Evolutionary conservation across 2,329 filamentous ascomycete genomes (phyloP).

Genomic region (Hypoxylon sp.): DNA sequence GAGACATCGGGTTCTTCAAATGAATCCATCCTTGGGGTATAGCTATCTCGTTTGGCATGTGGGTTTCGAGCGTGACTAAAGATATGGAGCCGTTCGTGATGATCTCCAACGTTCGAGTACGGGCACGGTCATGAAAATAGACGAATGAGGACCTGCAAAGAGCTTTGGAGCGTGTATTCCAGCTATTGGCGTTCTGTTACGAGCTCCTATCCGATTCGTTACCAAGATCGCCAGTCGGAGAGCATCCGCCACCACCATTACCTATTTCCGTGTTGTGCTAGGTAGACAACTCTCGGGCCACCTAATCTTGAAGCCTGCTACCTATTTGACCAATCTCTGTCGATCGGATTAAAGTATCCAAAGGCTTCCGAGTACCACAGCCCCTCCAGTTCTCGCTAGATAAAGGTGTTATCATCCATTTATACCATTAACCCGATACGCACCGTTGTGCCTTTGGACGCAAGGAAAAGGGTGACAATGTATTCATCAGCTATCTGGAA

Average conservation of each 20-base stretch:
- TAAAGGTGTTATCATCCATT: too few relatives aligned
- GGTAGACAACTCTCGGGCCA: background rate
- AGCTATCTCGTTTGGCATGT: background rate
- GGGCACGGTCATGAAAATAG: background rate
- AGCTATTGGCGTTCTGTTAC: slow-evolving; percentile 19
- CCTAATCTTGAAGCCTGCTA: background rate
- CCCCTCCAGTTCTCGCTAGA: too few relatives aligned
- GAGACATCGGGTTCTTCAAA: background rate
- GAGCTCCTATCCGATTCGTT: slow-evolving; percentile 10
- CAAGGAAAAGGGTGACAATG: too few relatives aligned
- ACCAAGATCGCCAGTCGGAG: background rate
- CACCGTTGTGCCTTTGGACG: too few relatives aligned
- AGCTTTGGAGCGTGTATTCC: slow-evolving; percentile 15
- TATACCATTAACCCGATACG: too few relatives aligned
- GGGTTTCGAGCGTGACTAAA: background rate
- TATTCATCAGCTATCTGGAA: too few relatives aligned
- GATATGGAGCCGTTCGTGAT: background rate
- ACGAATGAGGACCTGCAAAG: slow-evolving; percentile 16
- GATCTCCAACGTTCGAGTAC: background rate
- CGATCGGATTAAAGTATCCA: too few relatives aligned
- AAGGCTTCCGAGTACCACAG: too few relatives aligned
- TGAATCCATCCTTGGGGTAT: slow-evolving; percentile 11
- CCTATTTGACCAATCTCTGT: too few relatives aligned
- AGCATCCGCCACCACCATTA: background rate
- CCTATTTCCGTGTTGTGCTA: background rate